A percentile compares a stretch with the other conserved stretches of the same genome.
These are phyloP conservation scores for Onygena corvina DNA, from an alignment of 2,329 filamentous ascomycete genomes.

Conservation along the genomic window DNA sequence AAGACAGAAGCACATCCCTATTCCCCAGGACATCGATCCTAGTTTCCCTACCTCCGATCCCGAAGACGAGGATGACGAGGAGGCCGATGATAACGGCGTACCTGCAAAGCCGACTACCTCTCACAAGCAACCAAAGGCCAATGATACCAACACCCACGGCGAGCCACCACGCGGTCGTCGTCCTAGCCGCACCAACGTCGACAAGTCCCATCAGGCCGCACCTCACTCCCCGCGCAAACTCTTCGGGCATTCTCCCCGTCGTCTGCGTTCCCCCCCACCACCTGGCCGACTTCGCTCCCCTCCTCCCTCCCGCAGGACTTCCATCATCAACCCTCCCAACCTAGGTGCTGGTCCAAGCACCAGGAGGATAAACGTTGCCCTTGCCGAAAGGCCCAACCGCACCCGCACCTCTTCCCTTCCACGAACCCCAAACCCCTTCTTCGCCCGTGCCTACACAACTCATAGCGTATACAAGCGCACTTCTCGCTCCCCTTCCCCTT, in stretches of 20 bases:
- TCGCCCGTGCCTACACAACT: constrained; percentile 20
- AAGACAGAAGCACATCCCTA: constrained; percentile 64
- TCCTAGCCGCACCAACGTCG: constrained; percentile 34
- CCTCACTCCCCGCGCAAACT: constrained; percentile 45
- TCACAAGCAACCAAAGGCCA: not conserved
- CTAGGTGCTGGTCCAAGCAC: constrained; percentile 38
- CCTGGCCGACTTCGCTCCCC: constrained; percentile 42
- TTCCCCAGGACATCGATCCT: constrained; percentile 95
- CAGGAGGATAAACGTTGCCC: constrained; percentile 32
- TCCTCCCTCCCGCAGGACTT: constrained; percentile 33
- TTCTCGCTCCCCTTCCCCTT: constrained; percentile 17
- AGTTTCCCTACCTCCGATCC: constrained; percentile 93
- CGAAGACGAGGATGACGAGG: constrained; percentile 66
- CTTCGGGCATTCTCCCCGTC: constrained; percentile 60
- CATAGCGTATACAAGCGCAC: constrained; percentile 3
- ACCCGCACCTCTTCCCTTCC: constrained; percentile 79
- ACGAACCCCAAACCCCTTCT: constrained; percentile 60
- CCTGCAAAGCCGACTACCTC: not conserved
- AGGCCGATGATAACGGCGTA: constrained; percentile 41
- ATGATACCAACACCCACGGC: not conserved
- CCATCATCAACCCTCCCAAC: constrained; percentile 31
- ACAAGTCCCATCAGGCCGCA: constrained; percentile 52
- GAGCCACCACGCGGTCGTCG: not conserved
- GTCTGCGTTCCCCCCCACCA: constrained; percentile 59
- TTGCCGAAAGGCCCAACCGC: constrained; percentile 53